Base-by-base conservation (phyloP, 1,284 basidiomycete species). In the Ustilago esculenta region DNA sequence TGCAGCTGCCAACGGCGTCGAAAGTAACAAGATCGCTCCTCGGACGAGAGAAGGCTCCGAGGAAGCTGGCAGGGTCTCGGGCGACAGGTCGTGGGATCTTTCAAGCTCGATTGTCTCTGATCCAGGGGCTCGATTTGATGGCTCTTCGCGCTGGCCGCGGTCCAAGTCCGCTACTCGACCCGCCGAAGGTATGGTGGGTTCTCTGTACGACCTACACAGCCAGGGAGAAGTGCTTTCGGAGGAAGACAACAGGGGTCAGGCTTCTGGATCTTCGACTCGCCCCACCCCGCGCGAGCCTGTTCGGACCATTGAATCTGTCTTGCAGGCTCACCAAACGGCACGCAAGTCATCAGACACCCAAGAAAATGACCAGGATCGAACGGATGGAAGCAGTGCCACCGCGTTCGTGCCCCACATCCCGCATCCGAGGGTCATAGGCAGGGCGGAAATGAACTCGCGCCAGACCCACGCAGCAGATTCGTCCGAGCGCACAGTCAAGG, bases 51-150 rank as follows among this genome's bases (percentile, higher is more conserved):
- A 35, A n/a, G 25, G 32, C 32, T 44, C 33, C n/a, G 41, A 65
- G 14, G 61, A 42, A 5, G 45, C 33, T 21, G 30, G 20, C 5
- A 30, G 29, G 21, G 24, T 10, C 2, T 41, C 21, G 10, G 35
- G 27, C n/a, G 47, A 29, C 8, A 44, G 39, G 24, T 24, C 15
- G 4, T 33, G 21, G 12, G 63, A 71, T 25, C 50, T 71, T 14
- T 46, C 58, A 14, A 63, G 63, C 21, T 71, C 68, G 39, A 50
- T 71, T 15, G 48, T 71, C 7, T 71, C 68, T 12, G 68, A 71
- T 49, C 68, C 68, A 8, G 68, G 63, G 2, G 33, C 29, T 2
- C 36, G 56, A 1, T 17, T 43, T 1, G 40, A 50, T 29, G 30
- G 33, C 8, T 24, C 37, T 21, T 32, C 46, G 5, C 53, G 60